phyloP scores from a whole-genome alignment of 2,329 filamentous ascomycete genomes.

The Neopestalotiopsis rosae region DNA sequence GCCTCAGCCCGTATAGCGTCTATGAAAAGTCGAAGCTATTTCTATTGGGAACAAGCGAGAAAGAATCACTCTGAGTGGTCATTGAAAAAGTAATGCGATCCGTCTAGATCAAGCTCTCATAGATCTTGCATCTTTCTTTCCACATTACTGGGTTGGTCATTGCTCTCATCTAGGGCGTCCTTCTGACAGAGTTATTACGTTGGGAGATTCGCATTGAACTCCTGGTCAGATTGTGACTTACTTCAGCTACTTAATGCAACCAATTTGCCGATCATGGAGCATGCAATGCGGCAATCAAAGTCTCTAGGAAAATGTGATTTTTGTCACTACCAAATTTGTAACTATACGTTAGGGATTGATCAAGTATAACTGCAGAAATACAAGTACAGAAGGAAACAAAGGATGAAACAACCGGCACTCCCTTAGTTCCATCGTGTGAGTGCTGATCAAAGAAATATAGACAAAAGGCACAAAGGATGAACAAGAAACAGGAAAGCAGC shows the following conservation, averaged over 20 bases:
- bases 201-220: background rate
- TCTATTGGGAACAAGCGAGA: background rate
- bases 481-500: no score
- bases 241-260: background rate
- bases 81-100: background rate
- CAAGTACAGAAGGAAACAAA: no score
- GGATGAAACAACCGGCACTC: no score
- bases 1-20: background rate
- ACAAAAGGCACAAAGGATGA: no score
- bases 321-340: no score
- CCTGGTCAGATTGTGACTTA: background rate
- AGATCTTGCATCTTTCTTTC: background rate
- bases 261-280: no score
- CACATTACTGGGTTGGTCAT: background rate
- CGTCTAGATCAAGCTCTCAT: background rate
- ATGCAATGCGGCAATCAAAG: no score
- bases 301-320: no score
- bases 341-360: no score
- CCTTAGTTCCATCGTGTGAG: no score
- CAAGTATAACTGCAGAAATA: no score
- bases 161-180: background rate
- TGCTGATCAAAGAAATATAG: no score
- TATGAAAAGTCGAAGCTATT: background rate
- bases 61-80: background rate
- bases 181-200: background rate